Percentiles rank a stretch among this genome's conserved stretches.
Conservation (phyloP, 208 protist species). For the Wallacemonas collosoma region DNA sequence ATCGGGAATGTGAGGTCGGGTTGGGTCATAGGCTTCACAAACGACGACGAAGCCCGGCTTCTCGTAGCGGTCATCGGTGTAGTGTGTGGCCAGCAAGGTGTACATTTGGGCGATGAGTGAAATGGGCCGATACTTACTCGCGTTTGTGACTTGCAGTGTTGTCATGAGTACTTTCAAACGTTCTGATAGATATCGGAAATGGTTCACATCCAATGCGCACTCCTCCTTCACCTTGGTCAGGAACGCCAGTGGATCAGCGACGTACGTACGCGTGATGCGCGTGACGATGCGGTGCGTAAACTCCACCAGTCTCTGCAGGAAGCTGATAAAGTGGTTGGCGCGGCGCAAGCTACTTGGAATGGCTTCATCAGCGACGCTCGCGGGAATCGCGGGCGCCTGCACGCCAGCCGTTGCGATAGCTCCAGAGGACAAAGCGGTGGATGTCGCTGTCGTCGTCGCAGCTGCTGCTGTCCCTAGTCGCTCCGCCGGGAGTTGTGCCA, state of each 20-base stretch:
- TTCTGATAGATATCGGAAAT: conserved; percentile 86
- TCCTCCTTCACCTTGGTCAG: conserved; percentile 89
- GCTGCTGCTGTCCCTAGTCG: not conserved
- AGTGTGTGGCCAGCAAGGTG: conserved; percentile 94
- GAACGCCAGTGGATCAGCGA: conserved; percentile 87
- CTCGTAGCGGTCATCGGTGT: conserved; percentile 89
- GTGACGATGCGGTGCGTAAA: conserved; percentile 92
- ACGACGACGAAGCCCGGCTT: conserved; percentile 93
- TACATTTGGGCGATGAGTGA: conserved; percentile 95
- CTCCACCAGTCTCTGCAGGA: conserved; percentile 94
- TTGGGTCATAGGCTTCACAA: conserved; percentile 96
- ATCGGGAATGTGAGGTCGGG: conserved; percentile 85
- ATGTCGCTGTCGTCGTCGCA: not conserved
- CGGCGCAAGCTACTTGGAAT: conserved; percentile 96
- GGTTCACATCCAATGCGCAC: conserved; percentile 81
- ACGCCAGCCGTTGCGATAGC: conserved; percentile 5
- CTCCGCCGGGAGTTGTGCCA: conserved; percentile 51
- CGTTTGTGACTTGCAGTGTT: conserved; percentile 96
- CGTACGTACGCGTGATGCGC: conserved; percentile 86
- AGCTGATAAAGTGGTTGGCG: conserved; percentile 95
- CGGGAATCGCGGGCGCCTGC: conserved; percentile 54
- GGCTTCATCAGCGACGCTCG: conserved; percentile 90
- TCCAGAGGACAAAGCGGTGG: conserved; percentile 2
- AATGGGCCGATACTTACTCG: conserved; percentile 92
- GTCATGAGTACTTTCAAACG: conserved; percentile 95